Evolutionary conservation across 2,329 filamentous ascomycete genomes (phyloP).

Genomic region (Simplicillium aogashimaense): DNA sequence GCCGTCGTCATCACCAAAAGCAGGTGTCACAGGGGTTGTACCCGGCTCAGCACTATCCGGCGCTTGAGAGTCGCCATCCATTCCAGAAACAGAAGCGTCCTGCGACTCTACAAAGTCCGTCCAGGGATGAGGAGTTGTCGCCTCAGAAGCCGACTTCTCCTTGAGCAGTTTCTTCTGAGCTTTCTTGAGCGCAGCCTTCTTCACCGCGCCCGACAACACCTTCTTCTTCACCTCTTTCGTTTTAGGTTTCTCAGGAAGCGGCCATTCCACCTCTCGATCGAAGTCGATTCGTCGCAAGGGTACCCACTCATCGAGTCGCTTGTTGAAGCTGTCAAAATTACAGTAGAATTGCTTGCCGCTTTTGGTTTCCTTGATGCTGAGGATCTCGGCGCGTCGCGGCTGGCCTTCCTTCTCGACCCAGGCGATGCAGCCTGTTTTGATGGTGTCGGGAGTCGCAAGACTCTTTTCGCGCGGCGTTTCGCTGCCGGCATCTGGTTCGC

Average conservation of each 20-base stretch:
- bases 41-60: constrained; percentile 31
- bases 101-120: constrained; percentile 40
- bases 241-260: constrained; percentile 75
- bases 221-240: constrained; percentile 68
- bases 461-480: constrained; percentile 59
- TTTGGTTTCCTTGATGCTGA: constrained; percentile 88
- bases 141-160: constrained; percentile 46
- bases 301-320: constrained; percentile 79
- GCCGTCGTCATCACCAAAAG: constrained; percentile 41
- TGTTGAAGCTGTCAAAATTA: constrained; percentile 98
- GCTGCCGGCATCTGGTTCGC: constrained; percentile 45
- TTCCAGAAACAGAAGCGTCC: constrained; percentile 31
- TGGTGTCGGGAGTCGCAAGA: constrained; percentile 73
- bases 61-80: constrained; percentile 34
- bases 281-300: constrained; percentile 75
- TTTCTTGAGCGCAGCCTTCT: constrained; percentile 50
- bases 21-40: constrained; percentile 37
- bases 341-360: constrained; percentile 87
- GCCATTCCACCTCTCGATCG: constrained; percentile 89
- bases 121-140: constrained; percentile 44
- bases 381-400: constrained; percentile 83
- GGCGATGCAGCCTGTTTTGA: constrained; percentile 53
- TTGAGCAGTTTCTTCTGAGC: constrained; percentile 46
- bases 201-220: constrained; percentile 41
- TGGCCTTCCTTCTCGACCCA: constrained; percentile 65